Base-by-base conservation (phyloP, 148 eudicot species). In the Rhododendron mucronatum region DNA sequence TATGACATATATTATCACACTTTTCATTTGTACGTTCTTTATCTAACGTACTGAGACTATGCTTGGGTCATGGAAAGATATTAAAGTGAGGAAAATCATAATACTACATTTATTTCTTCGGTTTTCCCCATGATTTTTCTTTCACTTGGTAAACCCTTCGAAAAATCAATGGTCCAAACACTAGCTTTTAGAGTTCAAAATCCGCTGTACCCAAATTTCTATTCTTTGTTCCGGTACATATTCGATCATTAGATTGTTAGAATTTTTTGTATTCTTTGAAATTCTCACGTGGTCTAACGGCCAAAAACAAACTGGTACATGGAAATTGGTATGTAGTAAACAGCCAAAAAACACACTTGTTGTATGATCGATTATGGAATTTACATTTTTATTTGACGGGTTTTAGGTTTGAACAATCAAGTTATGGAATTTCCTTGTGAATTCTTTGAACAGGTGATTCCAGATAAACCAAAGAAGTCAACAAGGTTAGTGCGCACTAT, bases 401-500 rank as follows among this genome's bases (percentile, higher is more conserved):
- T 78, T 11, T 78, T 7, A 11, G 57, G 53, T 78, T 11, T 78
- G 39, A 61, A 30, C 4, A n/a, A n/a, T 82, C 21, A 61, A 80
- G 44, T 80, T 47, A 8, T 63, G 28, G 15, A 85, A 65, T 9
- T 51, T 45, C 1, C 71, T 33, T 48, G 7, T 69, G 71, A 81
- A 33, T 81, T 81, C 76, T 59, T 53, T 67, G 84, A 80, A 39
- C 84, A 86, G 87, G 84, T 39, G 39, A 81, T 35, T 71, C 2
- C 8, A 18, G 78, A 71, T 69, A 59, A 12, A 21, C 57, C 63
- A 63, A 81, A 81, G 78, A 33, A 13, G 18, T n/a, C 85, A 20
- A 73, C 30, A 41, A 86, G 88, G 88, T 86, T 21, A 75, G 78
- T 86, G 33, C 5, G 75, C 35, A 81, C 35, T 81, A 33, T 71